These are phyloP conservation scores for Carex sylvatica DNA, from an alignment of 202 grass and related monocot genomes.

Conservation along the genomic window DNA sequence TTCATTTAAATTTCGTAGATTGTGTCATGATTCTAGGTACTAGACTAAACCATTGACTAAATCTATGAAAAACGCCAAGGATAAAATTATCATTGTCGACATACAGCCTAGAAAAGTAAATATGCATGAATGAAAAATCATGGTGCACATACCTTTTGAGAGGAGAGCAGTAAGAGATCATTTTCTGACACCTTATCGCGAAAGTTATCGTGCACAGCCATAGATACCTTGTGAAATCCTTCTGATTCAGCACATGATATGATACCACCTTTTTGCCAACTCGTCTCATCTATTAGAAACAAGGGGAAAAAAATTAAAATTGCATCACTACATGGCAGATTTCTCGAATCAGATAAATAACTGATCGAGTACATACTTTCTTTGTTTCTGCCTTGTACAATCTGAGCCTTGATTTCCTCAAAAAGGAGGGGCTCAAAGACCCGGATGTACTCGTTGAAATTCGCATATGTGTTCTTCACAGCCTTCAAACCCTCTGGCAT, in stretches of 20 bases:
- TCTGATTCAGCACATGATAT: constrained; percentile 44
- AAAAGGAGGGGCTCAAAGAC: constrained; percentile 91
- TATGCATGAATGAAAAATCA: neutral
- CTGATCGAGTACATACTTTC: constrained; percentile 34
- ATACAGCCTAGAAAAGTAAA: neutral
- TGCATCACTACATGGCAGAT: neutral
- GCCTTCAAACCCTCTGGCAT: constrained; percentile 32
- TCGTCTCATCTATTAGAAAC: constrained; percentile 41
- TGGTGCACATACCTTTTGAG: constrained; percentile 49
- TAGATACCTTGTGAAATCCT: constrained; percentile 68
- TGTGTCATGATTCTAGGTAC: neutral
- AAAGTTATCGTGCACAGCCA: constrained; percentile 56
- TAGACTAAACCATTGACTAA: neutral
- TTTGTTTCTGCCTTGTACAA: constrained; percentile 64
- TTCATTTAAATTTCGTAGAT: neutral
- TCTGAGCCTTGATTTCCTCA: constrained; percentile 94
- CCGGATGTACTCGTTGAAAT: constrained; percentile 69
- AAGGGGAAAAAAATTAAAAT: neutral
- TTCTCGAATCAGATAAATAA: neutral
- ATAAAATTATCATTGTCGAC: neutral
- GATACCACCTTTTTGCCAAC: constrained; percentile 62
- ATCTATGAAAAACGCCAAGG: neutral
- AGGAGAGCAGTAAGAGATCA: constrained; percentile 86
- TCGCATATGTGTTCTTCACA: constrained; percentile 64
- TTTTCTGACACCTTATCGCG: constrained; percentile 58